Conservation (phyloP, 176 grass and related monocot genomes). For the Lolium multiflorum region DNA sequence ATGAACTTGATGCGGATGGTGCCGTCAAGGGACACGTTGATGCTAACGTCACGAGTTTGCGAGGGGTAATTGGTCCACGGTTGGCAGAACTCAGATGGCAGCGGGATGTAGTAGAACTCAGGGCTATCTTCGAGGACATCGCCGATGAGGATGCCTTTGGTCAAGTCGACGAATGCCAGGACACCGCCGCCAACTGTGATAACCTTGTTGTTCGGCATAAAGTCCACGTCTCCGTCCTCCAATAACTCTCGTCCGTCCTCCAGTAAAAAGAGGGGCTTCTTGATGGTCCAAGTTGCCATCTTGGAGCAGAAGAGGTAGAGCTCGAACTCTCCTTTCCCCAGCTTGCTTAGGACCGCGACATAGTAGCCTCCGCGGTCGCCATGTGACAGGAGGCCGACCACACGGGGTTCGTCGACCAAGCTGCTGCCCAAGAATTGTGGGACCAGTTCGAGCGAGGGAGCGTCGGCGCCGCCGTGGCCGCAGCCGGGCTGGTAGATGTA, state of each 20-base stretch:
- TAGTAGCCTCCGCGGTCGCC: neutral
- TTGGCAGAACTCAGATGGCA: neutral
- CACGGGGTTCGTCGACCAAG: neutral
- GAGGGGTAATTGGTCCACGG: neutral
- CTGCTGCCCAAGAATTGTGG: neutral
- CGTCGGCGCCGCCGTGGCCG: neutral
- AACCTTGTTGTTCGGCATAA: neutral
- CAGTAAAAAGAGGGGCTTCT: neutral
- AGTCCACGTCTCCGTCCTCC: neutral
- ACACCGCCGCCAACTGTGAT: neutral
- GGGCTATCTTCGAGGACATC: neutral
- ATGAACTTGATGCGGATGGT: neutral
- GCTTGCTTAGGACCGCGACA: neutral
- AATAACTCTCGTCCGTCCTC: neutral
- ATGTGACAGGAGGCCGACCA: neutral
- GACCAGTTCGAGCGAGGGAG: neutral
- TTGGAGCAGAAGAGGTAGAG: neutral
- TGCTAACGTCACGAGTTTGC: neutral
- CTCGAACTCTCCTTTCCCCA: neutral
- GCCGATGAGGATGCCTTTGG: neutral
- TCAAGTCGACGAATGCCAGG: neutral
- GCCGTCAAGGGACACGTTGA: neutral
- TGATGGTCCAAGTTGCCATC: neutral
- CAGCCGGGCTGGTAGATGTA: conserved; percentile 3
- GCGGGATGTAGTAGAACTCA: neutral